Conservation (phyloP, 129 eudicot genomes). For the Arctium lappa region DNA sequence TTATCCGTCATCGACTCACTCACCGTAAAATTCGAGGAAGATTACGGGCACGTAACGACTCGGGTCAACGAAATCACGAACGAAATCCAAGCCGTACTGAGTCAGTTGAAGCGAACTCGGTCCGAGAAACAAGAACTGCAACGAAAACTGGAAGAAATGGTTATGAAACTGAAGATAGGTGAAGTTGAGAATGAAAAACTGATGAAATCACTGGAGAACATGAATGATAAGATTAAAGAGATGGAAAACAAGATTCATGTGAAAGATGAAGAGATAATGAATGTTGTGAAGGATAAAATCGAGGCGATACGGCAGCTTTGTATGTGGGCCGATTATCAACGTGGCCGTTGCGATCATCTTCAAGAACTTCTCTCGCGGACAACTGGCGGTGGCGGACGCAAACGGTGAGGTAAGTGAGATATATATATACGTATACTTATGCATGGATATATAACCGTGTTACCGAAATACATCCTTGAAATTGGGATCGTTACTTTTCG, state of each 20-base stretch:
- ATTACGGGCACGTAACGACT: slow-evolving; percentile 55
- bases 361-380: slow-evolving; percentile 34
- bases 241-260: slow-evolving; percentile 40
- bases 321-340: slow-evolving; percentile 73
- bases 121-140: slow-evolving; percentile 35
- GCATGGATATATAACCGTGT: not conserved
- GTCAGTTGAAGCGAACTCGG: slow-evolving; percentile 41
- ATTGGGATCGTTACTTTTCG: not conserved
- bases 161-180: slow-evolving; percentile 28
- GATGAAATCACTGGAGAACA: slow-evolving; percentile 21
- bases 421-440: not conserved
- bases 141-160: slow-evolving; percentile 22
- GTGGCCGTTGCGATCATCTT: slow-evolving; percentile 44
- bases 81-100: slow-evolving; percentile 48
- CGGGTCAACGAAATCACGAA: slow-evolving; percentile 50
- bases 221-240: slow-evolving; percentile 39
- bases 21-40: slow-evolving; percentile 74
- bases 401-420: slow-evolving; percentile 4
- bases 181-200: slow-evolving; percentile 29
- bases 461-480: not conserved
- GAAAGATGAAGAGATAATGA: slow-evolving; percentile 49
- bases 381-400: not conserved
- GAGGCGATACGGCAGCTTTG: slow-evolving; percentile 86
- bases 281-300: slow-evolving; percentile 61
- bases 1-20: slow-evolving; percentile 52